These are phyloP conservation scores for Sclerotinia subarctica DNA, from an alignment of 2,329 filamentous ascomycete species.

Conservation along the genomic window DNA sequence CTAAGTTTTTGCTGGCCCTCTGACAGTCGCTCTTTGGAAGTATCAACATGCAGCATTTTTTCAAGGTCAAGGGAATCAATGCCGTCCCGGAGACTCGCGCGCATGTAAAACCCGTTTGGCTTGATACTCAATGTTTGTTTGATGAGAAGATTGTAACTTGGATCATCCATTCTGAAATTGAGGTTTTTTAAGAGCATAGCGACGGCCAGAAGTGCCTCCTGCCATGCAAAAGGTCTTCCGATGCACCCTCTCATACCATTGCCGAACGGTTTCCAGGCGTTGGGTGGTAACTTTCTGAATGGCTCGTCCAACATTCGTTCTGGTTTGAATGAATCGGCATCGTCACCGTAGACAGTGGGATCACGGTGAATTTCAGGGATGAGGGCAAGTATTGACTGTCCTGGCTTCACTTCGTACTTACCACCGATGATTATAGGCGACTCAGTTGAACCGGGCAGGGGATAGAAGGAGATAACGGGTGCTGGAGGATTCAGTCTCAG, in stretches of 20 bases:
- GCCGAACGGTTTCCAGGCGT: slow-evolving; percentile 72
- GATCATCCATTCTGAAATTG: slow-evolving; percentile 61
- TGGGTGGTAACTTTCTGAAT: slow-evolving; percentile 62
- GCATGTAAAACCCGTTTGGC: slow-evolving; percentile 62
- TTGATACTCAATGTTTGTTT: slow-evolving; percentile 60
- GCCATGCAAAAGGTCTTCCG: slow-evolving; percentile 71
- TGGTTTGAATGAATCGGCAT: slow-evolving; percentile 63
- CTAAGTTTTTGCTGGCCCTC: not conserved
- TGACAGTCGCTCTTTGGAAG: slow-evolving; percentile 7
- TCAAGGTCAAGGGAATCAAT: slow-evolving; percentile 45
- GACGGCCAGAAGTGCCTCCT: slow-evolving; percentile 62
- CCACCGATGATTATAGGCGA: slow-evolving; percentile 40
- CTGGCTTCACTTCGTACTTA: slow-evolving; percentile 43
- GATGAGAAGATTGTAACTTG: slow-evolving; percentile 55
- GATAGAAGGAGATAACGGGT: slow-evolving; percentile 48
- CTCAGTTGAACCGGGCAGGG: slow-evolving; percentile 38
- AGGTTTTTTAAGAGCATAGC: slow-evolving; percentile 69
- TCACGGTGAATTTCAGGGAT: slow-evolving; percentile 50
- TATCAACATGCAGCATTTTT: slow-evolving; percentile 36
- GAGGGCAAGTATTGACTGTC: slow-evolving; percentile 44
- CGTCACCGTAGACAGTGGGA: slow-evolving; percentile 61
- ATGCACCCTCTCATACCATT: slow-evolving; percentile 71
- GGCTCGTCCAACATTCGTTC: slow-evolving; percentile 70
- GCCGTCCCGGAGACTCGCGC: slow-evolving; percentile 48
- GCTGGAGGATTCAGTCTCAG: slow-evolving; percentile 48